Percentiles rank a stretch among this genome's conserved stretches.
Evolutionary conservation across 305 asterid species (phyloP).

Genomic region (Striga hermonthica): DNA sequence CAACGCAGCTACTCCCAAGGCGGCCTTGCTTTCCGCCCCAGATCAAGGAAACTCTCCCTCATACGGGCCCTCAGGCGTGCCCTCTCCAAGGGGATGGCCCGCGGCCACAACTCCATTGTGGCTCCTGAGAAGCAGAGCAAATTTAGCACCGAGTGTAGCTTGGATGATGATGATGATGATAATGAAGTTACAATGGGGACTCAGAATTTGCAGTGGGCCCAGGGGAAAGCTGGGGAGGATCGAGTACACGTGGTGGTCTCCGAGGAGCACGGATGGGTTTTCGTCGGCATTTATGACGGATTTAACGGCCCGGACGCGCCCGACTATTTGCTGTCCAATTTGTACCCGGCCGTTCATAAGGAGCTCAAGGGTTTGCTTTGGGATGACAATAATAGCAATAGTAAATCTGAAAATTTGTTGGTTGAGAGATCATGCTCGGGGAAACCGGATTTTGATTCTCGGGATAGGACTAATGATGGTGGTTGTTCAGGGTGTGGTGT

Average conservation of each 20-base stretch:
- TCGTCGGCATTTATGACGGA: constrained; percentile 92
- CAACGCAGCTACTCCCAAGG: constrained; percentile 81
- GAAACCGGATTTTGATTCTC: constrained; percentile 1
- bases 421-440: constrained; percentile 23
- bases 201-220: constrained; percentile 91
- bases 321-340: constrained; percentile 72
- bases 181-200: constrained; percentile 56
- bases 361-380: constrained; percentile 85
- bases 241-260: constrained; percentile 88
- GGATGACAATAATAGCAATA: constrained; percentile 48
- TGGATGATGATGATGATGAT: constrained; percentile 62
- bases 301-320: constrained; percentile 97
- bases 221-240: constrained; percentile 94
- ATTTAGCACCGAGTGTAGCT: constrained; percentile 72
- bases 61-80: constrained; percentile 66
- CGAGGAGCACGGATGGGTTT: constrained; percentile 87
- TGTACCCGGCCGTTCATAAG: constrained; percentile 70
- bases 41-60: constrained; percentile 56
- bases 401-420: constrained; percentile 32
- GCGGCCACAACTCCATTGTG: constrained; percentile 85
- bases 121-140: constrained; percentile 77
- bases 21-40: constrained; percentile 57
- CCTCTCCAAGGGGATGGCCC: constrained; percentile 55
- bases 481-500: constrained; percentile 57
- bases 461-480: constrained; percentile 57